Evolutionary conservation across 1,284 basidiomycete genomes (phyloP).

Genomic region (Ceratobasidium sp.): DNA sequence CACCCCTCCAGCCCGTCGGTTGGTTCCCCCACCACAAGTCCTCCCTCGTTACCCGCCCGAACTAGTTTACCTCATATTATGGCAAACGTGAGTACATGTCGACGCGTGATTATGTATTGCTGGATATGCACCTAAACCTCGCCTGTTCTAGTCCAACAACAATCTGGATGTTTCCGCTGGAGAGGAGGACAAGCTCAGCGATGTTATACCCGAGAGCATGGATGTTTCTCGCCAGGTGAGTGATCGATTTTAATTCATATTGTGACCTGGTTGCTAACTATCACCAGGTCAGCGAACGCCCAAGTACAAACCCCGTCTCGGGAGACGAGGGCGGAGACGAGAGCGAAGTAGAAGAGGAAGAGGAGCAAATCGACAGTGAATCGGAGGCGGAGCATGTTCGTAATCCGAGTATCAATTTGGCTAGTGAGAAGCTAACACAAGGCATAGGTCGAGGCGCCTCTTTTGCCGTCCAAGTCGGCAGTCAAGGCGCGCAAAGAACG

Average conservation of each 20-base stretch:
- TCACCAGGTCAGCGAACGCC: slow-evolving; percentile 43
- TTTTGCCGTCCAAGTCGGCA: slow-evolving; percentile 60
- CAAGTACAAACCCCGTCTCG: slow-evolving; percentile 53
- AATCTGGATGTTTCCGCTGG: slow-evolving; percentile 25
- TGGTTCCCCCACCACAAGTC: slow-evolving; percentile 36
- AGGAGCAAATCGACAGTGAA: slow-evolving; percentile 52
- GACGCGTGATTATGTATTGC: neutral
- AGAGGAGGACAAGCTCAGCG: slow-evolving; percentile 83
- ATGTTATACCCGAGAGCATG: slow-evolving; percentile 80
- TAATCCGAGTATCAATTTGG: slow-evolving; percentile 51
- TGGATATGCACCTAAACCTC: neutral
- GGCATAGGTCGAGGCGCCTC: slow-evolving; percentile 54
- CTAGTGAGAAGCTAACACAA: slow-evolving; percentile 47
- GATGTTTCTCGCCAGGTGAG: slow-evolving; percentile 83
- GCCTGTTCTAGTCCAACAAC: slow-evolving; percentile 24
- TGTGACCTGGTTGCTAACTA: slow-evolving; percentile 15
- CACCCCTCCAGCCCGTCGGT: slow-evolving; percentile 22
- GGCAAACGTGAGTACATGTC: slow-evolving; percentile 20
- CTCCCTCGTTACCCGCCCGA: neutral
- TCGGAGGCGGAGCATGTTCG: slow-evolving; percentile 39
- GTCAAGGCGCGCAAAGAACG: slow-evolving; percentile 55
- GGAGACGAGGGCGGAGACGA: slow-evolving; percentile 58
- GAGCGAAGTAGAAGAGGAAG: slow-evolving; percentile 71
- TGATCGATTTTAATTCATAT: slow-evolving; percentile 27
- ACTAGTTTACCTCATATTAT: neutral